These are phyloP conservation scores for Starmera caribaea DNA, from an alignment of 805 yeast genomes.

Conservation along the genomic window DNA sequence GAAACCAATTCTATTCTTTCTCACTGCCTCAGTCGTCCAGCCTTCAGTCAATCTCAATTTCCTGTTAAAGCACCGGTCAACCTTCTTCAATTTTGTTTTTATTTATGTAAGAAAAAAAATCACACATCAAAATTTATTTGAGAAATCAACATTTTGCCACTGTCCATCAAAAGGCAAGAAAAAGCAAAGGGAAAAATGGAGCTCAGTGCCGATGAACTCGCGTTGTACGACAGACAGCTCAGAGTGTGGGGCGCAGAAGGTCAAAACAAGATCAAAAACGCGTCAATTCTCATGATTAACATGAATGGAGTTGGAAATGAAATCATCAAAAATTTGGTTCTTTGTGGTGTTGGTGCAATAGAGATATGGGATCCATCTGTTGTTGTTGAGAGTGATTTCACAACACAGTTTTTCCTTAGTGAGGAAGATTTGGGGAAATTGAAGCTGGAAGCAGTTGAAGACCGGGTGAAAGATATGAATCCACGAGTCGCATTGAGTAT, in stretches of 20 bases:
- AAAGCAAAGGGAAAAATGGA: constrained; percentile 4
- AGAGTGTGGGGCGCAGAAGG: constrained; percentile 95
- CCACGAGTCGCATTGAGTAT: constrained; percentile 58
- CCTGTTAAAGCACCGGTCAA: no score
- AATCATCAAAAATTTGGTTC: constrained; percentile 69
- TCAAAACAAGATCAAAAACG: constrained; percentile 63
- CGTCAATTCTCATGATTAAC: constrained; percentile 62
- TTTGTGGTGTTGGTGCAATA: constrained; percentile 80
- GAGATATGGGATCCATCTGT: constrained; percentile 53
- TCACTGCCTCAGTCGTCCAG: no score
- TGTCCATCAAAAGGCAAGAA: background rate
- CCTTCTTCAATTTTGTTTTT: no score
- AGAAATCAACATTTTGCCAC: background rate
- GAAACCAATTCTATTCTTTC: background rate
- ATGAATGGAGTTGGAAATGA: constrained; percentile 77
- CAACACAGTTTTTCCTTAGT: constrained; percentile 65
- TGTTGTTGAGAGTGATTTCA: constrained; percentile 54
- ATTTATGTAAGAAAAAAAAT: no score
- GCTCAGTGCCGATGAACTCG: constrained; percentile 62
- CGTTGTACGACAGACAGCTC: constrained; percentile 89
- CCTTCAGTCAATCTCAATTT: no score
- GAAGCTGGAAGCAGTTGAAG: constrained; percentile 45
- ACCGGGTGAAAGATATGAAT: constrained; percentile 63
- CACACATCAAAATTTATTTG: background rate
- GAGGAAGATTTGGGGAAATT: constrained; percentile 43